Evolutionary conservation across 441 rosid genomes (phyloP), one percentile per base, ranked within the genome.

Genomic region (Mallotus repandus): DNA sequence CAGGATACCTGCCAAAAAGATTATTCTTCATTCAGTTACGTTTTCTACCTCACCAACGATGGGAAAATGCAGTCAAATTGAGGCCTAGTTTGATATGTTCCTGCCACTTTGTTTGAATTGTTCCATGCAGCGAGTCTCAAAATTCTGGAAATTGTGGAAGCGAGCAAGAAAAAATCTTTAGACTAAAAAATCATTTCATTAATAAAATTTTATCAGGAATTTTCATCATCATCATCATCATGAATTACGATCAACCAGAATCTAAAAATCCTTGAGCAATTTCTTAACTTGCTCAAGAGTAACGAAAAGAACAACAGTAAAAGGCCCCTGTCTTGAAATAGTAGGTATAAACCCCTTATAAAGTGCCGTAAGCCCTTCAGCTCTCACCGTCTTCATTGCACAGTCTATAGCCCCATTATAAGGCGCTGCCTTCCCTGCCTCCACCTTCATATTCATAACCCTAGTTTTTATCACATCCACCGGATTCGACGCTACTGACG

Each of bases 391-490:
- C 78, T 91, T 93, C 82, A 86, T 5, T 15, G 88, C 92, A 66
- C 96, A 93, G 79, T 90, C 98, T 12, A 87, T 35, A 1, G 96
- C 93, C 18, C 98, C 97, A 4, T 57, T 81, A 49, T 93, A 91
- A 49, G 94, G 90, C 54, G 91, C 80, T 9, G 80, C 79, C 60
- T 61, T 52, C 32, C 96, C 98, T 0, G 85, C 79, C 69, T 81
- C 89, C 67, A 87, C 91, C 65, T 82, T 89, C 98, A 93, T 93
- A 67, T 91, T 91, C 97, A 91, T 89, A 14, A 93, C 92, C 64
- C 94, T 86, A 11, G 98, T 93, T 82, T 93, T 93, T 1, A 93
- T 88, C 80, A 91, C 97, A 76, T 93, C 98, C 59, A 93, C 90
- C 29, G 98, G 97, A 62, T 89, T 91, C 63, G 96, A 89, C 72